Percentiles rank a stretch among this genome's conserved stretches.
These are phyloP conservation scores for Apiospora phragmitis DNA, from an alignment of 2,329 filamentous ascomycete genomes.

Conservation along the genomic window DNA sequence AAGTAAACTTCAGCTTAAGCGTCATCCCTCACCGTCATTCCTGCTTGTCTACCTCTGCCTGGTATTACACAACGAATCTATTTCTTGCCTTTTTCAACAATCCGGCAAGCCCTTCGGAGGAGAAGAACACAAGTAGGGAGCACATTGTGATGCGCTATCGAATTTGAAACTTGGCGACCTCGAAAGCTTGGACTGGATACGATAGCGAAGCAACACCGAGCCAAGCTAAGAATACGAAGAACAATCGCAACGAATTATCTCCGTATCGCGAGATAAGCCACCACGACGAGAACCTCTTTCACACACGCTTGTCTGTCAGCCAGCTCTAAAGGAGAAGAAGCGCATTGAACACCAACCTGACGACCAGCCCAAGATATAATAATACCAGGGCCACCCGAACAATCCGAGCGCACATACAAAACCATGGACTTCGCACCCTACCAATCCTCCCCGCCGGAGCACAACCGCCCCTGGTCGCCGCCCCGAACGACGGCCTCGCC, in stretches of 20 bases:
- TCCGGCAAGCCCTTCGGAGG: not conserved
- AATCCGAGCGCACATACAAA: not conserved
- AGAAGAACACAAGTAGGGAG: not conserved
- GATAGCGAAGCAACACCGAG: not conserved
- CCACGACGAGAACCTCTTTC: not conserved
- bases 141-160: not conserved
- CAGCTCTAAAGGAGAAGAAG: not conserved
- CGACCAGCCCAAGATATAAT: not conserved
- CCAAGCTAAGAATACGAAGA: not conserved
- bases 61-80: not conserved
- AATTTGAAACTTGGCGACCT: not conserved
- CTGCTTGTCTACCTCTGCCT: not conserved
- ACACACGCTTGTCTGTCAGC: not conserved
- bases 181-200: not conserved
- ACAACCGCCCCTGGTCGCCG: slow-evolving; percentile 78
- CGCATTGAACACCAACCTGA: not conserved
- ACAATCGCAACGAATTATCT: not conserved
- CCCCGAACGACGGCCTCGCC: slow-evolving; percentile 42
- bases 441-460: slow-evolving; percentile 87
- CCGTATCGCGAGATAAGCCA: not conserved
- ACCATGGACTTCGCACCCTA: slow-evolving; percentile 94
- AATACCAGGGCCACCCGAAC: not conserved
- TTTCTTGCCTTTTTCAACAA: not conserved
- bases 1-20: slow-evolving; percentile 1
- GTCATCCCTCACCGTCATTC: slow-evolving; percentile 3